A percentile compares a stretch with the other conserved stretches of the same genome.
These are phyloP conservation scores for Lachnellula occidentalis DNA, from an alignment of 2,329 filamentous ascomycete genomes.

Conservation along the genomic window DNA sequence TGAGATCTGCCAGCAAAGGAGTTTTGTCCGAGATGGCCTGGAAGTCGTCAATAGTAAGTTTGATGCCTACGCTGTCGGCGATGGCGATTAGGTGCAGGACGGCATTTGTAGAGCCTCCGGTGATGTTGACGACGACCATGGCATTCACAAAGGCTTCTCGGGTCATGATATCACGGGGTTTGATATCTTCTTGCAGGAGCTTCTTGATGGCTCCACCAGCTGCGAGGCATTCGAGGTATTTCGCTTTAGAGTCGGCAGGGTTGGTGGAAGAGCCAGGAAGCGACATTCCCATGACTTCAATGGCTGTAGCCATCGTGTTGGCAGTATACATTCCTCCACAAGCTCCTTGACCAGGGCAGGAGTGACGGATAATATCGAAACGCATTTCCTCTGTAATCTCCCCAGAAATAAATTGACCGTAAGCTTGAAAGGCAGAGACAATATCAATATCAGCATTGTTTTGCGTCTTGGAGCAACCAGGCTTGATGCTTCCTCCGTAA, in stretches of 20 bases:
- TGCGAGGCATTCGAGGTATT: slow-evolving; percentile 65
- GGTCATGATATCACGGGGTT: slow-evolving; percentile 72
- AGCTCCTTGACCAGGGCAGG: slow-evolving; percentile 77
- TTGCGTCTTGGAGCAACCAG: slow-evolving; percentile 75
- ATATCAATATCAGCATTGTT: slow-evolving; percentile 79
- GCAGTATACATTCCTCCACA: slow-evolving; percentile 84
- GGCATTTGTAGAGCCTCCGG: slow-evolving; percentile 80
- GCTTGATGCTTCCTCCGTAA: slow-evolving; percentile 90
- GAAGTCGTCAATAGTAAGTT: slow-evolving; percentile 82
- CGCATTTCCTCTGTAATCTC: slow-evolving; percentile 87
- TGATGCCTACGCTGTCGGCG: slow-evolving; percentile 73
- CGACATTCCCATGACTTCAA: slow-evolving; percentile 70
- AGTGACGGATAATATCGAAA: slow-evolving; percentile 90
- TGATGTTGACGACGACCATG: slow-evolving; percentile 77
- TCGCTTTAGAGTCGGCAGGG: slow-evolving; percentile 67
- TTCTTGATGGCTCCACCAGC: slow-evolving; percentile 70
- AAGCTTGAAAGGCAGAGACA: slow-evolving; percentile 95
- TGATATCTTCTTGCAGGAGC: slow-evolving; percentile 70
- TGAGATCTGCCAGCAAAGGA: slow-evolving; percentile 76
- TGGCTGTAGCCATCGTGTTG: slow-evolving; percentile 71
- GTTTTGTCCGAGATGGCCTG: slow-evolving; percentile 73
- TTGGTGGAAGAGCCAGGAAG: slow-evolving; percentile 78
- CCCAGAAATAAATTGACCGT: slow-evolving; percentile 88
- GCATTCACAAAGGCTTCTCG: slow-evolving; percentile 78
- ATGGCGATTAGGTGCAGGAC: slow-evolving; percentile 82